Conservation (phyloP, 2,329 filamentous ascomycete genomes). For the Colletotrichum simmondsii region DNA sequence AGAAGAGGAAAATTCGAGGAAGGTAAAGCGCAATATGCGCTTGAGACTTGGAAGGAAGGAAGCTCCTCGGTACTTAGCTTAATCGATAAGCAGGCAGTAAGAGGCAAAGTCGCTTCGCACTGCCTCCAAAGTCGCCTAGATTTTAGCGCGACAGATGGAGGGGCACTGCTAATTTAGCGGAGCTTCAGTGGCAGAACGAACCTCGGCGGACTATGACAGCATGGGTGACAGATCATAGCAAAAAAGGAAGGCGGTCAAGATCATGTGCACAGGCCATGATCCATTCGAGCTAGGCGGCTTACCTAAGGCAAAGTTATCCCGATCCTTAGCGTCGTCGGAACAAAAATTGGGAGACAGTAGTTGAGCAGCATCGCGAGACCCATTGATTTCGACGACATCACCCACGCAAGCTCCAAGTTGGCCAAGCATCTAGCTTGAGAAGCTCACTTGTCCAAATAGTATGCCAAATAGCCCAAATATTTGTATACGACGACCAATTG, state of each 20-base stretch:
- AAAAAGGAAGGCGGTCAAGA: constrained; percentile 17
- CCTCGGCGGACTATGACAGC: constrained; percentile 12
- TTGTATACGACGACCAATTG: neutral
- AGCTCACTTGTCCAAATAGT: neutral
- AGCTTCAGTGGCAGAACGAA: constrained; percentile 2
- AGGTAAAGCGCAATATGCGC: too few species aligned
- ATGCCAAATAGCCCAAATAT: neutral
- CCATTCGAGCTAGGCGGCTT: neutral
- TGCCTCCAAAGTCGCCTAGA: neutral
- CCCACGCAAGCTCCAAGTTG: constrained; percentile 17
- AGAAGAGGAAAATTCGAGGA: neutral
- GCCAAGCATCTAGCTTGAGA: constrained; percentile 3
- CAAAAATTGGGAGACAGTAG: constrained; percentile 30
- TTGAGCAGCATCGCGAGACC: constrained; percentile 22
- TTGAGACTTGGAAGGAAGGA: neutral
- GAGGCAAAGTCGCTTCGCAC: constrained; percentile 23
- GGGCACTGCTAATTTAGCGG: constrained; percentile 30
- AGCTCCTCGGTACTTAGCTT: constrained; percentile 18
- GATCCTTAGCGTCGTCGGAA: constrained; percentile 24
- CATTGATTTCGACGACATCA: constrained; percentile 8
- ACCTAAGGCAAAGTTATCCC: constrained; percentile 23
- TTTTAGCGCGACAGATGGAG: constrained; percentile 17
- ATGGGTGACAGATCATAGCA: neutral
- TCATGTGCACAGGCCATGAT: neutral
- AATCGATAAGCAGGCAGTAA: constrained; percentile 31